phyloP scores from a whole-genome alignment of 192 early-diverging fungal species.

The Coemansia guatemalensis region DNA sequence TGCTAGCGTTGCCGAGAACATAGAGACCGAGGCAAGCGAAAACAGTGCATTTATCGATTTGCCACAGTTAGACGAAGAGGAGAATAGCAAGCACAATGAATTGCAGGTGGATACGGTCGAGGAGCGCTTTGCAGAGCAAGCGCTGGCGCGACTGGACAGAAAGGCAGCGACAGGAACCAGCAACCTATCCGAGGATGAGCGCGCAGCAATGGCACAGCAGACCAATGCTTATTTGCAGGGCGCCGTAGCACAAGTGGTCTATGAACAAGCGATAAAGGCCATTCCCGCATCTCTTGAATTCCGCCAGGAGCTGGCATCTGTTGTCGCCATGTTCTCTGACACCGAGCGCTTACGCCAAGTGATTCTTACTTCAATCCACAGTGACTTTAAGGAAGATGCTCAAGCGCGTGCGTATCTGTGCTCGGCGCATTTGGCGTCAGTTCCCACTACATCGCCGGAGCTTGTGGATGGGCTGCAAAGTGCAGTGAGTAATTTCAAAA shows the following conservation, averaged over 20 bases:
- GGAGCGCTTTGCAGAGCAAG: conserved; percentile 43
- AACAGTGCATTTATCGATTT: conserved; percentile 56
- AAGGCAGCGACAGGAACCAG: conserved; percentile 27
- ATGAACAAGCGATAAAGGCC: conserved; percentile 74
- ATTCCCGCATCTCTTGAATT: conserved; percentile 74
- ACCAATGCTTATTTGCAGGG: conserved; percentile 70
- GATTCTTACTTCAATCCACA: conserved; percentile 26
- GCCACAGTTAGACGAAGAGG: conserved; percentile 58
- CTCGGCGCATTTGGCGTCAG: conserved; percentile 57
- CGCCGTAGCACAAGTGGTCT: conserved; percentile 73
- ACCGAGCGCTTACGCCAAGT: conserved; percentile 22
- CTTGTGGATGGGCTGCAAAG: conserved; percentile 50
- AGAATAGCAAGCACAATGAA: conserved; percentile 37
- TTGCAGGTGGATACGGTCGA: conserved; percentile 13
- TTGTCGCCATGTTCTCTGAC: conserved; percentile 60
- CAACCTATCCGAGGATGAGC: conserved; percentile 44
- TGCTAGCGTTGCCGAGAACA: conserved; percentile 19
- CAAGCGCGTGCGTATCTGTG: conserved; percentile 55
- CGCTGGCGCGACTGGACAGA: conserved; percentile 25
- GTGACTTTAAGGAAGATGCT: conserved; percentile 33
- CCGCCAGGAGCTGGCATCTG: conserved; percentile 67
- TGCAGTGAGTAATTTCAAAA: conserved; percentile 59
- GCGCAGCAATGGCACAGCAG: conserved; percentile 39
- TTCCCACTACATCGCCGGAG: conserved; percentile 59
- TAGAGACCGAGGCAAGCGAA: conserved; percentile 35